Evolutionary conservation across 495 filamentous ascomycete species (phyloP), one percentile per base, ranked within the genome.

Genomic region (Penicillium turbatum): DNA sequence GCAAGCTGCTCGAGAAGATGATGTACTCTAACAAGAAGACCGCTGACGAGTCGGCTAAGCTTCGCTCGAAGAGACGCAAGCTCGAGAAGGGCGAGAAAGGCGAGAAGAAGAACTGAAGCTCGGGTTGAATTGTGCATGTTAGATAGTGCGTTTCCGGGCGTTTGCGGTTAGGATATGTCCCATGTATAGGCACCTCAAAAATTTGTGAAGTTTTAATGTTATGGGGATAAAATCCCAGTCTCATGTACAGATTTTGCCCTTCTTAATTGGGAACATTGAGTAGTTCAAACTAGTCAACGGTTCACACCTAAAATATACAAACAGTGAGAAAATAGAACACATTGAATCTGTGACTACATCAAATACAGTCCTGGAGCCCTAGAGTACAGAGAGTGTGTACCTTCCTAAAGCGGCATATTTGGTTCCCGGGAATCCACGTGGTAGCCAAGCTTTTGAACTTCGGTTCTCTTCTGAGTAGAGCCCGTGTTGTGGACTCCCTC

Each of bases 1-100:
- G 89, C 60, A 92, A 92, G 81, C 73, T 92, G 55, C 79, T 89
- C 49, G 89, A 92, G 76, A 91, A 95, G 81, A 95, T 95, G 89
- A 78, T 88, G 65, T 90, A 90, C 73, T 86, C 80, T 56, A 92
- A 92, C 71, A 88, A 84, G 73, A 87, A 88, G 78, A 84, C 85
- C 77, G 86, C 87, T 51, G 87, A 83, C 9, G 89, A 91, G 71
- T 84, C 86, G 30, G 72, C 82, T 53, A 78, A 73, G 71, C 75
- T 97, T 68, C 83, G 89, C 52, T 80, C 77, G 35, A 97, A 97
- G 83, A 81, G 89, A 69, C 86, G 92, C 74, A 92, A 84, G 80
- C 61, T 96, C 55, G 92, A 96, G 72, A 90, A 88, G 74, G 81
- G 47, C 32, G 62, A 54, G 16, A 57, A 64, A 41, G 60, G 16